Evolutionary conservation across 2,329 filamentous ascomycete genomes (phyloP).

Genomic region (Saccharata proteae): DNA sequence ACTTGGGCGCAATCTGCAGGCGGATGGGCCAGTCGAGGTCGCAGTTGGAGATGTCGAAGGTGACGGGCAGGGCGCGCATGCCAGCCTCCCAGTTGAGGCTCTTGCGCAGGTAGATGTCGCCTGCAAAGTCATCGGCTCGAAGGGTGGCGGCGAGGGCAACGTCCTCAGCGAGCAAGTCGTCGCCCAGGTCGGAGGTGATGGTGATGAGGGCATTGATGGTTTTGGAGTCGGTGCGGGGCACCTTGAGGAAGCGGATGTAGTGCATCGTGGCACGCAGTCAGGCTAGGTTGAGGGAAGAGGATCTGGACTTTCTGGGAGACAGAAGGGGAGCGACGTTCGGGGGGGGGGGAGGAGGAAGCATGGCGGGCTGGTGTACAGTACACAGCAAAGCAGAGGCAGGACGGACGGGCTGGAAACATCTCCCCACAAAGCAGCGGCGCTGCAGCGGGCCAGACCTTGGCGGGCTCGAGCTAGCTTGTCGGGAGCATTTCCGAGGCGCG

Average conservation of each 20-base stretch:
- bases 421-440: too few relatives aligned
- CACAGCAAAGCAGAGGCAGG: background rate
- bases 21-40: constrained; percentile 26
- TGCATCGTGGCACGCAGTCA: constrained; percentile 29
- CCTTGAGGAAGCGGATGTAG: constrained; percentile 58
- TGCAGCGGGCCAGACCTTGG: too few relatives aligned
- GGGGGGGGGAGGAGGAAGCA: background rate
- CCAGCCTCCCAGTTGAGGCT: constrained; percentile 32
- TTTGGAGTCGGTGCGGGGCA: constrained; percentile 38
- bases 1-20: constrained; percentile 28
- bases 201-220: constrained; percentile 44
- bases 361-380: constrained; percentile 1
- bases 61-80: constrained; percentile 32
- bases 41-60: constrained; percentile 28
- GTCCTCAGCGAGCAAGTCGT: constrained; percentile 45
- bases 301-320: too few relatives aligned
- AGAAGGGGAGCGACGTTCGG: background rate
- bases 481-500: too few relatives aligned
- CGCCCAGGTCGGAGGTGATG: constrained; percentile 57
- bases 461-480: too few relatives aligned
- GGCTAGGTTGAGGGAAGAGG: too few relatives aligned
- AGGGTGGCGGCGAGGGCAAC: constrained; percentile 31
- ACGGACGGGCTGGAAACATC: too few relatives aligned
- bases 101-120: constrained; percentile 30
- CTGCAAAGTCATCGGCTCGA: constrained; percentile 16